A percentile compares a stretch with the other conserved stretches of the same genome.
phyloP scores from a whole-genome alignment of 2,329 filamentous ascomycete genomes.

The Fusarium staphyleae region DNA sequence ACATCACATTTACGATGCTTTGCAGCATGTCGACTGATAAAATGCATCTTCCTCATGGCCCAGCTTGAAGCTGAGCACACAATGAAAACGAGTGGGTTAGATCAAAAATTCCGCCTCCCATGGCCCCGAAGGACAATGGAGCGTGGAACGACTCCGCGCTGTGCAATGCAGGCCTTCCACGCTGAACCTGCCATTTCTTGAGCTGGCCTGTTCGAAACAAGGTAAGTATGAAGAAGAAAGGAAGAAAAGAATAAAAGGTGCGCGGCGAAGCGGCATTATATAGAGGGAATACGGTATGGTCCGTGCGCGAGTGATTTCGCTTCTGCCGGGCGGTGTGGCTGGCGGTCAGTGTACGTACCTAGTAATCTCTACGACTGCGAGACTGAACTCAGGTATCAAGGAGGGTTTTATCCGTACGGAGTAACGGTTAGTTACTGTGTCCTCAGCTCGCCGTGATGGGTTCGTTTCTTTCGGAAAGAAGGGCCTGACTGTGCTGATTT shows the following conservation, averaged over 20 bases:
- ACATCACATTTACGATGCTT: too few relatives aligned
- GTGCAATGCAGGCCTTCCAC: constrained; percentile 63
- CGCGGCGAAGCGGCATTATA: constrained; percentile 39
- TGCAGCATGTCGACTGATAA: too few relatives aligned
- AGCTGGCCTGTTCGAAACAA: constrained; percentile 55
- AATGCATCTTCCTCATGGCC: constrained; percentile 39
- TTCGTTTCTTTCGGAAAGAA: too few relatives aligned
- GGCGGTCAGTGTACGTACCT: background rate
- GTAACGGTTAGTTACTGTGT: too few relatives aligned
- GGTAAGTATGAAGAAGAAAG: constrained; percentile 62
- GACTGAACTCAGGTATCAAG: too few relatives aligned
- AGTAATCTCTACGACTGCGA: background rate
- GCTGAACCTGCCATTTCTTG: constrained; percentile 54
- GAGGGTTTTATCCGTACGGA: too few relatives aligned
- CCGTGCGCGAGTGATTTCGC: constrained; percentile 17
- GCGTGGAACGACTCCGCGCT: constrained; percentile 57
- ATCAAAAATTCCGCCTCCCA: constrained; percentile 63
- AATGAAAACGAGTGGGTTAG: constrained; percentile 52
- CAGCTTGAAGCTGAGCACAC: constrained; percentile 47
- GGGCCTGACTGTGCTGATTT: too few relatives aligned
- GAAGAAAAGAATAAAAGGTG: constrained; percentile 38
- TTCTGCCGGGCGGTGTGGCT: constrained; percentile 3
- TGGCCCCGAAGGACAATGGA: constrained; percentile 64
- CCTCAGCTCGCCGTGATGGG: too few relatives aligned
- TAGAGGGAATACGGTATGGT: constrained; percentile 18